A percentile compares a stretch with the other conserved stretches of the same genome.
Conservation (phyloP, 208 protist genomes). For the Herpetomonas tarakana region DNA sequence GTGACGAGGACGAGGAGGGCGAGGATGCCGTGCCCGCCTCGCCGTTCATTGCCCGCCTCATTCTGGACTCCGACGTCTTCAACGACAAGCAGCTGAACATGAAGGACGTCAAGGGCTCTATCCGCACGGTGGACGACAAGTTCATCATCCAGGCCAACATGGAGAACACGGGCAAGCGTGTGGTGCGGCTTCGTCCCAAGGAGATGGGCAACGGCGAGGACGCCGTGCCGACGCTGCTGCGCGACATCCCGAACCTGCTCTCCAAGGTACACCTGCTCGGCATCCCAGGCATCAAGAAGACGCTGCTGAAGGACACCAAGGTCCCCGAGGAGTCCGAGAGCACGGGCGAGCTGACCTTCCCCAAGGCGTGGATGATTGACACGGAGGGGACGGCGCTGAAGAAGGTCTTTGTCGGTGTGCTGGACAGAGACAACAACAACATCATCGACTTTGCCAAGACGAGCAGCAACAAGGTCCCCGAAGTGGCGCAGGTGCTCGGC, state of each 20-base stretch:
- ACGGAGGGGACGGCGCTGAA: constrained; percentile 97
- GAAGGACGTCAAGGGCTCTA: constrained; percentile 91
- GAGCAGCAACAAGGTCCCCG: constrained; percentile 97
- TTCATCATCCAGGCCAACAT: constrained; percentile 89
- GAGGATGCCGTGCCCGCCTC: constrained; percentile 45
- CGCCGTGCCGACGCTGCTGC: constrained; percentile 62
- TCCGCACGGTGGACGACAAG: constrained; percentile 79
- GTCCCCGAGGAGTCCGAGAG: constrained; percentile 82
- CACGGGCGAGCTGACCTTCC: constrained; percentile 93
- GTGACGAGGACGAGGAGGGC: constrained; percentile 43
- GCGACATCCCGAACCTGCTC: constrained; percentile 63
- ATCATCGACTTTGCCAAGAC: constrained; percentile 92
- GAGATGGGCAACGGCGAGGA: constrained; percentile 36
- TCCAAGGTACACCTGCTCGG: constrained; percentile 87
- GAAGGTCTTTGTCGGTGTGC: constrained; percentile 93
- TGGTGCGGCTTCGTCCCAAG: constrained; percentile 90
- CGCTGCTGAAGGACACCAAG: constrained; percentile 91
- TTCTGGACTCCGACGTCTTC: constrained; percentile 91
- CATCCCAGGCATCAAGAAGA: constrained; percentile 96
- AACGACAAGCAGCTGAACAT: constrained; percentile 93
- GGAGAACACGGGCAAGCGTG: constrained; percentile 92
- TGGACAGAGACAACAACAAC: constrained; percentile 92
- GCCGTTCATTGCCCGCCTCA: constrained; percentile 97
- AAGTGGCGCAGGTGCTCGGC: constrained; percentile 94
- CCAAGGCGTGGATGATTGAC: constrained; percentile 94